Conservation (phyloP, 306 rosid species). For the Canavalia ensiformis region DNA sequence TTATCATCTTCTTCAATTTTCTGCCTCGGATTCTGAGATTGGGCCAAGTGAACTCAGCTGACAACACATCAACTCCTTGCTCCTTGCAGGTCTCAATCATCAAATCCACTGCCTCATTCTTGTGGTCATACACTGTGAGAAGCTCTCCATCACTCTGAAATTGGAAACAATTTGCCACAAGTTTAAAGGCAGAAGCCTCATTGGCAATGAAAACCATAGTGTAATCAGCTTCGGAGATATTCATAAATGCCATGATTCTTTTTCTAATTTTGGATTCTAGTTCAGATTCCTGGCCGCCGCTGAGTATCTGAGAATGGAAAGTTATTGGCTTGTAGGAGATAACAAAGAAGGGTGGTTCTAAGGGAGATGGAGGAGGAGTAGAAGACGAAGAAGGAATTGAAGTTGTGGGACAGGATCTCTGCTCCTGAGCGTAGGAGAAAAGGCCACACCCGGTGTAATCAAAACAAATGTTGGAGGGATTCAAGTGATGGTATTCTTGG, state of each 20-base stretch:
- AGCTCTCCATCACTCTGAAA: conserved; percentile 65
- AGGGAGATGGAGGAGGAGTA: conserved; percentile 39
- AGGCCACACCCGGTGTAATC: conserved; percentile 75
- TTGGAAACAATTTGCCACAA: conserved; percentile 68
- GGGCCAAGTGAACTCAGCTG: conserved; percentile 75
- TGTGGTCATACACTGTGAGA: conserved; percentile 67
- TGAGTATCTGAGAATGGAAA: conserved; percentile 56
- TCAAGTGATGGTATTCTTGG: conserved; percentile 64
- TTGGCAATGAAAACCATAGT: conserved; percentile 70
- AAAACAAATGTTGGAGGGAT: conserved; percentile 66
- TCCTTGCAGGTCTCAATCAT: conserved; percentile 66
- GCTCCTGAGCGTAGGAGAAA: conserved; percentile 66
- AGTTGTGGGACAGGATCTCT: background rate
- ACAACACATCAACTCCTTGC: conserved; percentile 56
- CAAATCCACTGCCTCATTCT: conserved; percentile 61
- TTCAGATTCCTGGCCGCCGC: conserved; percentile 63
- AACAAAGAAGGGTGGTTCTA: conserved; percentile 54
- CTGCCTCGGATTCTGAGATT: conserved; percentile 49
- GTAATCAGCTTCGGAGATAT: conserved; percentile 66
- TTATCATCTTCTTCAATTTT: conserved; percentile 58
- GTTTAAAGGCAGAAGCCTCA: conserved; percentile 67
- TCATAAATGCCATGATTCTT: conserved; percentile 73
- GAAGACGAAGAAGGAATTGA: conserved; percentile 51
- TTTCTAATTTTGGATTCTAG: conserved; percentile 56
- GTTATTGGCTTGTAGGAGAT: conserved; percentile 62